These are phyloP conservation scores for Fusarium verticillioides DNA, from an alignment of 2,329 filamentous ascomycete genomes.

Conservation along the genomic window DNA sequence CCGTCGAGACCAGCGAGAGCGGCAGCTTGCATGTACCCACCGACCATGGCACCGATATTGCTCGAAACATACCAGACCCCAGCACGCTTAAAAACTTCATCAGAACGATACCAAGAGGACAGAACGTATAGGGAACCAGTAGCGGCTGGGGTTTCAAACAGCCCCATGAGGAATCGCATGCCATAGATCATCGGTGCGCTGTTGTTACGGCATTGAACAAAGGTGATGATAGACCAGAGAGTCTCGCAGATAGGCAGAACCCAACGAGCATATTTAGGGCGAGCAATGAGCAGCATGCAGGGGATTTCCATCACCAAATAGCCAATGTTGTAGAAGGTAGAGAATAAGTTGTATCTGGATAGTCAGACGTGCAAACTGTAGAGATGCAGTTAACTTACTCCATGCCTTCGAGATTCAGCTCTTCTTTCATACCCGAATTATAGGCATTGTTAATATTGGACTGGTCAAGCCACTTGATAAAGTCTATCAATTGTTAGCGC, in stretches of 20 bases:
- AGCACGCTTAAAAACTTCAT: constrained; percentile 59
- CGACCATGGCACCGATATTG: constrained; percentile 33
- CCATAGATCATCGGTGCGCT: constrained; percentile 30
- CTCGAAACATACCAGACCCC: constrained; percentile 58
- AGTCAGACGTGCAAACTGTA: too few relatives aligned
- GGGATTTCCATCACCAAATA: too few relatives aligned
- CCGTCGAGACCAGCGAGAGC: constrained; percentile 30
- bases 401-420: too few relatives aligned
- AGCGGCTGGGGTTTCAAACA: constrained; percentile 33
- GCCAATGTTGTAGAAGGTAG: too few relatives aligned
- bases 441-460: too few relatives aligned
- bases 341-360: too few relatives aligned
- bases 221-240: constrained; percentile 32
- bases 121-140: constrained; percentile 46
- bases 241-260: constrained; percentile 25
- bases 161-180: constrained; percentile 33
- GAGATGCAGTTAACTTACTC: too few relatives aligned
- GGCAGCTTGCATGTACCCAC: constrained; percentile 35
- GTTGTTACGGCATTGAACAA: constrained; percentile 19
- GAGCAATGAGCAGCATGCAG: constrained; percentile 44
- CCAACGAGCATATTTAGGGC: constrained; percentile 26
- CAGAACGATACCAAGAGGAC: constrained; percentile 49
- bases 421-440: too few relatives aligned
- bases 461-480: too few relatives aligned
- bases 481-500: too few relatives aligned